Evolutionary conservation across 306 rosid species (phyloP), one percentile per base, ranked within the genome.

Genomic region (Biancaea sappan): DNA sequence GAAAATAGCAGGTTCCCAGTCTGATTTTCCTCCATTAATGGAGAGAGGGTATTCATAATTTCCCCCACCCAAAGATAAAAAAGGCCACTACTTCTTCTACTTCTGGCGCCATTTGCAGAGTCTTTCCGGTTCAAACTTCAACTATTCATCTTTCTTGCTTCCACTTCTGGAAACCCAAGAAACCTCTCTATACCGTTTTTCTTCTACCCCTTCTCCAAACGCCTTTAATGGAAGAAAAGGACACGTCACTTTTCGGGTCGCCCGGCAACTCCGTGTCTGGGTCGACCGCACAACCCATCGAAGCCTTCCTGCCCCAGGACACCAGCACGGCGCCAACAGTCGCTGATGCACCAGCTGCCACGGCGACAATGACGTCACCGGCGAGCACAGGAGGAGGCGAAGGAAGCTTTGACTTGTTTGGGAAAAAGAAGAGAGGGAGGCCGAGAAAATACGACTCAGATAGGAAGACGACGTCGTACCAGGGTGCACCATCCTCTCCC

Each of bases 401-500:
- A 28, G 59, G 73, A 16, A 71, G 85, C 35, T 81, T 76, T 9
- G 94, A 88, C 56, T 82, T 82, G 82, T 74, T 73, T 11, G 95
- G 84, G 66, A 89, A 85, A 59, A 93, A 91, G 88, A 93, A 88
- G 61, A 87, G 96, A 78, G 98, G 97, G 44, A 87, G 93, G 70
- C 97, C 97, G 0, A 91, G 97, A 74, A 91, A 93, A 77, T 91
- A 93, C 54, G 96, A 91, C 11, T 67, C 92, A 19, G 89, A 87
- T 26, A 91, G 96, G 76, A 93, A 88, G 78, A 54, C 72, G 44
- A 60, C 66, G 28, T 34, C 66, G 21, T 83, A 80, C 64, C 59
- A 28, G 70, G 72, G 70, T 68, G 78, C 77, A 50, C 12, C 79
- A 19, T 11, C 66, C 21, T 2, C 79, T 1, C 79, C 84, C 37